Percentiles rank a stretch among this genome's conserved stretches.
These are phyloP conservation scores for Alnus rubra DNA, from an alignment of 306 rosid species.

Conservation along the genomic window DNA sequence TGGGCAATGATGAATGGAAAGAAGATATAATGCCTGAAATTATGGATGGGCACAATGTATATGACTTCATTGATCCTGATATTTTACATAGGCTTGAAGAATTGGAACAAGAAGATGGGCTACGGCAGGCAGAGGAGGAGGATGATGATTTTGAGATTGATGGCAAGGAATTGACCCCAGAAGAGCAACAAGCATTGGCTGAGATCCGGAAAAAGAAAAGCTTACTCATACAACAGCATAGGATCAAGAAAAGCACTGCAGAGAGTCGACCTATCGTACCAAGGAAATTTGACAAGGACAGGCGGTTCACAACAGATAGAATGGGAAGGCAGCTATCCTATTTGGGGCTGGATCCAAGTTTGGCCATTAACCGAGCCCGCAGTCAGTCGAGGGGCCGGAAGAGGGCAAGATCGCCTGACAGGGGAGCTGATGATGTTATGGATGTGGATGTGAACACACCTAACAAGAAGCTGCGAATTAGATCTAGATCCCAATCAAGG, in stretches of 20 bases:
- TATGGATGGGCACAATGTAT: conserved; percentile 87
- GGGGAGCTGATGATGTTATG: conserved; percentile 47
- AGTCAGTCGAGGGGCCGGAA: conserved; percentile 75
- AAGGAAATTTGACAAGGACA: conserved; percentile 74
- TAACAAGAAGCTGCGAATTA: conserved; percentile 58
- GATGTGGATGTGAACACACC: conserved; percentile 70
- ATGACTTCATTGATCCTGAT: conserved; percentile 80
- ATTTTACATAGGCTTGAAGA: conserved; percentile 75
- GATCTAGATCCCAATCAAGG: conserved; percentile 59
- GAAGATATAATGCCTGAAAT: conserved; percentile 84
- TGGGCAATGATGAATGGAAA: conserved; percentile 86
- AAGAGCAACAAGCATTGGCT: conserved; percentile 61
- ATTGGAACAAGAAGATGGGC: conserved; percentile 80
- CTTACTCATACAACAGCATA: conserved; percentile 66
- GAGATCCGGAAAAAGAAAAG: conserved; percentile 72
- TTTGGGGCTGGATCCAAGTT: conserved; percentile 68
- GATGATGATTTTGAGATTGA: conserved; percentile 70
- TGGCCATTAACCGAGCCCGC: conserved; percentile 66
- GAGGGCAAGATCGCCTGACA: conserved; percentile 70
- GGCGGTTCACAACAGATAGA: conserved; percentile 56
- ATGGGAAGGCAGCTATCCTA: conserved; percentile 84
- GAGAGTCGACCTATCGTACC: conserved; percentile 82
- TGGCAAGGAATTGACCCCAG: conserved; percentile 60
- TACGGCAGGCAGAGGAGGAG: conserved; percentile 47
- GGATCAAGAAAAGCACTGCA: conserved; percentile 85